phyloP scores from a whole-genome alignment of 2,329 filamentous ascomycete species.

The Sporothrix schenckii region DNA sequence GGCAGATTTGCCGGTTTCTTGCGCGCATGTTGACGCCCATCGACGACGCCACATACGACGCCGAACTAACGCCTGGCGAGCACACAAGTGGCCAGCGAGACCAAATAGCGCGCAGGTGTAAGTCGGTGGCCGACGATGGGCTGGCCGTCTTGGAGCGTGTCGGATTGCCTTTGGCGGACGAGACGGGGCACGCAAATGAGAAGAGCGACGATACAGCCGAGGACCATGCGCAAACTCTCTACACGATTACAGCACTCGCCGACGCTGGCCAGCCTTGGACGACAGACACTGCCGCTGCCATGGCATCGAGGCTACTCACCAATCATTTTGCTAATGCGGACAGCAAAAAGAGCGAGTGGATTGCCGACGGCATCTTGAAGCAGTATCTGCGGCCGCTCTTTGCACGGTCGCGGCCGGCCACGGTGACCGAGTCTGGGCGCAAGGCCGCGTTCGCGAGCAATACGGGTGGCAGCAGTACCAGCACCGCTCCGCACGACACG shows the following conservation, averaged over 20 bases:
- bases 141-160: constrained; percentile 33
- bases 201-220: background rate
- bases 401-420: constrained; percentile 55
- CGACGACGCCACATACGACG: constrained; percentile 17
- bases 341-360: constrained; percentile 43
- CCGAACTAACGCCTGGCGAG: constrained; percentile 14
- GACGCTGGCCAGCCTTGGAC: constrained; percentile 40
- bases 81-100: constrained; percentile 19
- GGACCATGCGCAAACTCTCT: constrained; percentile 38
- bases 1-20: constrained; percentile 30
- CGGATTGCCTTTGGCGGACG: background rate
- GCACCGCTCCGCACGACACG: constrained; percentile 33
- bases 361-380: constrained; percentile 61
- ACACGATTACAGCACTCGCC: constrained; percentile 44
- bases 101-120: constrained; percentile 29
- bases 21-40: constrained; percentile 32
- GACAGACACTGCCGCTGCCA: constrained; percentile 40
- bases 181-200: constrained; percentile 2
- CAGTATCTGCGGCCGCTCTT: constrained; percentile 70
- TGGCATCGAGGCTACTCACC: constrained; percentile 44
- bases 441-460: constrained; percentile 52
- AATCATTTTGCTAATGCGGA: background rate
- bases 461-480: constrained; percentile 46
- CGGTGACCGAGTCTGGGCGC: constrained; percentile 60
- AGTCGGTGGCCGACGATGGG: constrained; percentile 32